Evolutionary conservation across 108 stramenopile genomes (phyloP), one percentile per base, ranked within the genome.

Genomic region (Cyclostephanos tholiformis): DNA sequence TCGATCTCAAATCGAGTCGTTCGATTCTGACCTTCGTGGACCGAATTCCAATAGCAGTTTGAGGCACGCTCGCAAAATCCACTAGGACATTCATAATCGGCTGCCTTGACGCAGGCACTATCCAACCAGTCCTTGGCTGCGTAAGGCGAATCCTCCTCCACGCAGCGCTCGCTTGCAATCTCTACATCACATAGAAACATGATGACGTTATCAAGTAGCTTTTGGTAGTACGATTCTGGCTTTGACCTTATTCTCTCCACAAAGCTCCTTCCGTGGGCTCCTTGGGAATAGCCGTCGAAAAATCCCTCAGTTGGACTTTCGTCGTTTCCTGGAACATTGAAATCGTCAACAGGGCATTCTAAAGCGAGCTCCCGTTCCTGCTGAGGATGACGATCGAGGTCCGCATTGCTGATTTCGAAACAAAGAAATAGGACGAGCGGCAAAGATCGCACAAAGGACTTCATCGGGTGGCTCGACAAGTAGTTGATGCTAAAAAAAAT

Each of bases 21-120:
- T 64, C 84, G 70, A 30, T 75, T 67, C 36, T 82, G 51, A n/a
- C 67, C 74, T 35, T 77, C 71, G 10, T 27, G 17, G 1, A 74
- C 79, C 23, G 71, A 50, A 25, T 65, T 74, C 84, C 84, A 82
- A 62, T 81, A 82, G 51, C 84, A 85, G 35, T 82, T 85, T 39
- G 84, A 80, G 10, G 75, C 65, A 26, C 80, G 49, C 48, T 85
- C 84, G 32, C 84, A 85, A n/a, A 53, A 58, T 11, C 76, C 80
- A 22, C 4, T 25, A 2, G 68, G 58, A n/a, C 84, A 85, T 39
- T 29, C 30, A 27, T 26, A 69, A 39, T 77, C 75, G n/a, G 75
- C 44, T 20, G 83, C 75, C 6, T 25, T 41, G 14, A 84, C 65
- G 49, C 83, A 84, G 6, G 60, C 46, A 14, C 46, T 69, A 19